Evolutionary conservation across 495 filamentous ascomycete species (phyloP).

Genomic region (Aspergillus ostianus): DNA sequence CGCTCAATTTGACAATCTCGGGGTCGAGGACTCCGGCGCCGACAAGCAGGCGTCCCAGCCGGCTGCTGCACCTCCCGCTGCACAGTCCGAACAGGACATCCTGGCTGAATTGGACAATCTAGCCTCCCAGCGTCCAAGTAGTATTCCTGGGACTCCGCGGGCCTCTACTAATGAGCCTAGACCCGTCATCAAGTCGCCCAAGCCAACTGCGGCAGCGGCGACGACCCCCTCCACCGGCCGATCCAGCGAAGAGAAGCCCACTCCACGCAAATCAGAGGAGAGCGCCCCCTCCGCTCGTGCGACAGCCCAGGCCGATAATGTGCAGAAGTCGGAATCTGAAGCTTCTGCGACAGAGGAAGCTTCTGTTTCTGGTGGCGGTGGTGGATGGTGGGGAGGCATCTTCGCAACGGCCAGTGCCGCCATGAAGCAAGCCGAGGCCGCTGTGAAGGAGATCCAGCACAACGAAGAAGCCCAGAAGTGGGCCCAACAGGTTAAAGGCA

Average conservation of each 20-base stretch:
- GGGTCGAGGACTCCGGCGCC: constrained; percentile 40
- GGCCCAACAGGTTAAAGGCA: constrained; percentile 92
- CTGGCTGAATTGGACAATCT: constrained; percentile 85
- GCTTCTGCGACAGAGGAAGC: constrained; percentile 28
- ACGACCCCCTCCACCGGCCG: constrained; percentile 55
- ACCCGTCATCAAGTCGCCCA: constrained; percentile 52
- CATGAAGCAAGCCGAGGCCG: constrained; percentile 89
- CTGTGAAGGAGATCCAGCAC: constrained; percentile 91
- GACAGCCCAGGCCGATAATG: constrained; percentile 50
- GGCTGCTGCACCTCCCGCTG: constrained; percentile 36
- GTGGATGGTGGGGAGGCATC: constrained; percentile 90
- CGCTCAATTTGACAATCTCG: constrained; percentile 76
- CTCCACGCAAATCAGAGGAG: constrained; percentile 69
- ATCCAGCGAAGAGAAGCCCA: constrained; percentile 60
- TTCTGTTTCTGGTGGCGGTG: constrained; percentile 35
- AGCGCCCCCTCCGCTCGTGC: constrained; percentile 64
- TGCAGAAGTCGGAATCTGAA: constrained; percentile 31
- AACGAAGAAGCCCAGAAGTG: constrained; percentile 96
- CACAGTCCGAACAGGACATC: constrained; percentile 61
- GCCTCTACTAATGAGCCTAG: constrained; percentile 56
- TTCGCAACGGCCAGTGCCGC: constrained; percentile 69
- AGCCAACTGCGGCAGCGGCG: constrained; percentile 53
- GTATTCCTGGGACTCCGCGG: constrained; percentile 81
- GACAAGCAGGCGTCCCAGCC: constrained; percentile 42
- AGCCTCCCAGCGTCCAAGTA: constrained; percentile 61